A percentile compares a stretch with the other conserved stretches of the same genome.
phyloP scores from a whole-genome alignment of 139 green algal species.

The Coelastrella sp. region DNA sequence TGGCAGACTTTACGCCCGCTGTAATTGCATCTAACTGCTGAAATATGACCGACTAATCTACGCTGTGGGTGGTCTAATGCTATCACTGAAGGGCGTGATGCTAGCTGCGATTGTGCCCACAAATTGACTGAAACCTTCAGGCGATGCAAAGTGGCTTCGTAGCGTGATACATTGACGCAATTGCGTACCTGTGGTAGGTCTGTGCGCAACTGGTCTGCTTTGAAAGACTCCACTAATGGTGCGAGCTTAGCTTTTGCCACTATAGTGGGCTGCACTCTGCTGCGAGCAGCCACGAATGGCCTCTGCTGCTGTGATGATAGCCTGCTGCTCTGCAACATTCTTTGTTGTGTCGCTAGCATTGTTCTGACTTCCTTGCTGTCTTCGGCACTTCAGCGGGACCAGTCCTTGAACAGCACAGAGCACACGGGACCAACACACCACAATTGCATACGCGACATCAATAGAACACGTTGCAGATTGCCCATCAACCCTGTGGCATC shows the following conservation, averaged over 20 bases:
- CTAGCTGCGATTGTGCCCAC: constrained; percentile 7
- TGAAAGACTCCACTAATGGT: constrained; percentile 38
- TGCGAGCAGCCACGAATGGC: constrained; percentile 40
- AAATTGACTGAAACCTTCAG: background rate
- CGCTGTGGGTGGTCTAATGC: no score
- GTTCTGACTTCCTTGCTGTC: background rate
- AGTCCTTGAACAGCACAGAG: background rate
- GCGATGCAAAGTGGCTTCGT: background rate
- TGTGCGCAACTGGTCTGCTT: constrained; percentile 34
- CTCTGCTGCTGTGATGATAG: background rate
- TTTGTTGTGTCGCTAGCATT: constrained; percentile 37
- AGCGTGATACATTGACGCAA: background rate
- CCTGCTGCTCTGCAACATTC: constrained; percentile 20
- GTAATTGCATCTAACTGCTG: no score
- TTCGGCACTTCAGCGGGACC: background rate
- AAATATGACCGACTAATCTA: no score
- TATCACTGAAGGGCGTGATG: background rate
- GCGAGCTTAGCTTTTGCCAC: constrained; percentile 39
- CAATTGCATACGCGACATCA: background rate
- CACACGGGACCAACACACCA: background rate
- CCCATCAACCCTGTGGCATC: background rate
- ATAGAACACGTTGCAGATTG: no score
- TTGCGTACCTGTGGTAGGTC: constrained; percentile 13
- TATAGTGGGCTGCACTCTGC: constrained; percentile 21
- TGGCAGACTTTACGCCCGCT: no score